These are phyloP conservation scores for Sporobolomyces roseus DNA, from an alignment of 768 basidiomycete genomes.

Conservation along the genomic window DNA sequence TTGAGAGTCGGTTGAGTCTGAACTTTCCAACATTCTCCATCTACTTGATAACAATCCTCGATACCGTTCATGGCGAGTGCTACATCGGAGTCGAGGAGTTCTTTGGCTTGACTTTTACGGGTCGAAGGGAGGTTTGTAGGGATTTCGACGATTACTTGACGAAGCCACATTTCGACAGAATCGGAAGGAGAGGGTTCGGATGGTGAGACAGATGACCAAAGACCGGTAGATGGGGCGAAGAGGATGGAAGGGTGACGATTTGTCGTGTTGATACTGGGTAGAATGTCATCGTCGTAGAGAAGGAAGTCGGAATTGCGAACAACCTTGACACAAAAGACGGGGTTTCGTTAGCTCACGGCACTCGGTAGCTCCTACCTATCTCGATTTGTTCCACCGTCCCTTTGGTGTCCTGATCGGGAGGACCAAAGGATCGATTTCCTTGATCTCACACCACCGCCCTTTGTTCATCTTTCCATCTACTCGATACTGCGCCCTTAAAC, in stretches of 20 bases:
- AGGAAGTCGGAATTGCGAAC: slow-evolving; percentile 39
- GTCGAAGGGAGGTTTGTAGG: slow-evolving; percentile 19
- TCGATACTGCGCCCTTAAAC: no score
- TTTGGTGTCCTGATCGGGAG: no score
- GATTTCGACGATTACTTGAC: slow-evolving; percentile 36
- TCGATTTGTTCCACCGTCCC: no score
- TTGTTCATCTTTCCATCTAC: no score
- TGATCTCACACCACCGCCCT: no score
- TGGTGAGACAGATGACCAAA: slow-evolving; percentile 30
- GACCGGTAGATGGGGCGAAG: slow-evolving; percentile 31
- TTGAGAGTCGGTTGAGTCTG: slow-evolving; percentile 32
- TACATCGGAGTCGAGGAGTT: slow-evolving; percentile 23
- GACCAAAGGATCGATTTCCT: no score
- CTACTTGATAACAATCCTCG: slow-evolving; percentile 33
- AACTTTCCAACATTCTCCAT: slow-evolving; percentile 25
- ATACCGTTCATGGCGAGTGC: slow-evolving; percentile 27
- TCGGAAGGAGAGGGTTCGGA: slow-evolving; percentile 15
- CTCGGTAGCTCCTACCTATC: no score
- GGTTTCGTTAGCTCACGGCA: no score
- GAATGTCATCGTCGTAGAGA: slow-evolving; percentile 36
- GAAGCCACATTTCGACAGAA: slow-evolving; percentile 37
- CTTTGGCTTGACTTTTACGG: slow-evolving; percentile 27
- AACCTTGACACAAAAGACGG: no score
- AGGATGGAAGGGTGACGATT: slow-evolving; percentile 34
- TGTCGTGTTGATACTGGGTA: slow-evolving; percentile 4